Base-by-base conservation (phyloP, 139 green algal species). In the Chlorella sp. region DNA sequence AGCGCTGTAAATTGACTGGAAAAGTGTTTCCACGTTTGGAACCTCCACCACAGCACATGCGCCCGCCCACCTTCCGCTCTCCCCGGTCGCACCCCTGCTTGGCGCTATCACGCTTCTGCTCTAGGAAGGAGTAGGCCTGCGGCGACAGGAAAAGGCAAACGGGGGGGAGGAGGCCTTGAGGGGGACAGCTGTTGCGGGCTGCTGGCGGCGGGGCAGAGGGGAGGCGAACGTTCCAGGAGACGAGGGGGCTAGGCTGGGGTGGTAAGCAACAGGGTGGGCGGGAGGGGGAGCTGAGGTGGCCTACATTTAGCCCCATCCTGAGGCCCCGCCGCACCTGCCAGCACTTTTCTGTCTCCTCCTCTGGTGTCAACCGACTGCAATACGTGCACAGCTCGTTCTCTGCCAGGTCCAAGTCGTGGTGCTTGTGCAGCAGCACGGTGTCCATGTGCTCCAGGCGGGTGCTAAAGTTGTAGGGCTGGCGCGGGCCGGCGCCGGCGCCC, bases 71-170 rank as follows among this genome's bases (percentile, higher is more conserved):
- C 75, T 81, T 42, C 30, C 3, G 15, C n/a, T 53, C 40, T 2
- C 61, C 40, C 78, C 34, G 61, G 57, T 86, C 82, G 57, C 82
- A 86, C 82, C 30, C 82, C 66, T 40, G 39, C 32, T 66, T 36
- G 37, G 84, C 84, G 15, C 15, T 4, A 0, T 88, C 84, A 28
- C 68, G 68, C 30, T 69, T 40, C 34, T 48, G 84, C 84, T 88
- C 84, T 39, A 88, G 40, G 39, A 81, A 88, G 0, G 84, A 88
- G 66, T 88, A 88, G 39, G 84, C 84, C 84, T 88, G 84, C 40
- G 2, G 21, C 16, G 21, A 71, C 24, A 28, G 22, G 64, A 71
- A 32, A 26, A 71, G 22, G 64, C 64, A 71, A 2, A 30, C 2
- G 21, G 24, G 64, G 2, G 64, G 64, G n/a, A n/a, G n/a, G n/a